Conservation (phyloP, 169 alveolate genomes). For the Perkinsus marinus region DNA sequence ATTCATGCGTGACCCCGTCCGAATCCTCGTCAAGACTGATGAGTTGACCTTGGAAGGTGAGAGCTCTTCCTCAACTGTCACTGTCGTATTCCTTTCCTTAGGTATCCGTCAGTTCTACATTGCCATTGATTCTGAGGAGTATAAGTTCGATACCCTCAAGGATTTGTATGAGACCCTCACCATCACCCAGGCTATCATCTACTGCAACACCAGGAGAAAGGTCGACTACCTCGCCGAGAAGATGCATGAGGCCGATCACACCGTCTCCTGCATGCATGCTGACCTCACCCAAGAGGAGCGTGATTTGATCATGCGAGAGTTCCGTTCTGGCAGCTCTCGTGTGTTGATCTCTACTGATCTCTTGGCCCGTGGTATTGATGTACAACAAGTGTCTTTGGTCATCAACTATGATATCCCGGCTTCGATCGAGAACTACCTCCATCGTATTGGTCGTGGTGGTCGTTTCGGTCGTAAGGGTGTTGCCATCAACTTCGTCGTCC, state of each 20-base stretch:
- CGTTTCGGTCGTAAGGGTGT: slow-evolving; percentile 99
- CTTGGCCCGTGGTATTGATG: slow-evolving; percentile 97
- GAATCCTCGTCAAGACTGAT: slow-evolving; percentile 90
- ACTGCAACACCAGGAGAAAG: slow-evolving; percentile 90
- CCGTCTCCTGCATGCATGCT: slow-evolving; percentile 80
- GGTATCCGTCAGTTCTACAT: slow-evolving; percentile 90
- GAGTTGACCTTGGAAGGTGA: slow-evolving; percentile 93
- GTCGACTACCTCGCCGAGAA: slow-evolving; percentile 60
- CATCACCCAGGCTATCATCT: slow-evolving; percentile 92
- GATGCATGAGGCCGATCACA: slow-evolving; percentile 54
- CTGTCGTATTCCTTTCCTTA: neutral
- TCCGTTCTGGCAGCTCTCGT: slow-evolving; percentile 93
- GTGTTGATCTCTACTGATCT: slow-evolving; percentile 96
- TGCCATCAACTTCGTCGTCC: slow-evolving; percentile 94
- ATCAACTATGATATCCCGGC: slow-evolving; percentile 96
- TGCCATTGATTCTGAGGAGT: slow-evolving; percentile 91
- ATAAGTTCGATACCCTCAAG: slow-evolving; percentile 85
- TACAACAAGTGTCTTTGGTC: slow-evolving; percentile 91
- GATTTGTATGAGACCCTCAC: slow-evolving; percentile 91
- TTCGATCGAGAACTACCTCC: slow-evolving; percentile 89
- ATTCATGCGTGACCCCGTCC: slow-evolving; percentile 91
- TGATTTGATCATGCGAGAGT: slow-evolving; percentile 91
- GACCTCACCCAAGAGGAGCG: slow-evolving; percentile 93
- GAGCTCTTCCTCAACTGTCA: neutral
- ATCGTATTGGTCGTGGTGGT: slow-evolving; percentile 98